A percentile compares a stretch with the other conserved stretches of the same genome.
These are phyloP conservation scores for Aegilops bicornis DNA, from an alignment of 176 grass and related monocot species.

Conservation along the genomic window DNA sequence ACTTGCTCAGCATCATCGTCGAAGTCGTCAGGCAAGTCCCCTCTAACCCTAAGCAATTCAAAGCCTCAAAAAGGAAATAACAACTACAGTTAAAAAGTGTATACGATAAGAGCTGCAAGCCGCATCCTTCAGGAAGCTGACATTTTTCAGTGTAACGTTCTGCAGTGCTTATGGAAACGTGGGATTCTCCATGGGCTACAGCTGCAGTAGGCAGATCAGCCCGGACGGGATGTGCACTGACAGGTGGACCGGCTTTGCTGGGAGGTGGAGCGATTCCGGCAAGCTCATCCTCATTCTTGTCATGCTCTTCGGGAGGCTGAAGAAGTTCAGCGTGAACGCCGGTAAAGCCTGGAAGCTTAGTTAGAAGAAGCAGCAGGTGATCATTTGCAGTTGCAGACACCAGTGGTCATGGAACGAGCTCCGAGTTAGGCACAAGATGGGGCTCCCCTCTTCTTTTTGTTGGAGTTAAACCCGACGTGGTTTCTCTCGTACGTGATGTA, in stretches of 20 bases:
- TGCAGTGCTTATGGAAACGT: constrained; percentile 78
- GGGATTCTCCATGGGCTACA: constrained; percentile 62
- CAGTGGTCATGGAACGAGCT: too few relatives aligned
- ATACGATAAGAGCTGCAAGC: not conserved
- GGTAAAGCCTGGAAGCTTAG: constrained; percentile 65
- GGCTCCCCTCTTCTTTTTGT: too few relatives aligned
- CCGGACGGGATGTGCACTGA: constrained; percentile 33
- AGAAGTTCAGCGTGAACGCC: constrained; percentile 55
- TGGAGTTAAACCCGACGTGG: too few relatives aligned
- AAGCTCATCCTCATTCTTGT: constrained; percentile 59
- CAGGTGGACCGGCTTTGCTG: constrained; percentile 43
- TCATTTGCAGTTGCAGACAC: too few relatives aligned
- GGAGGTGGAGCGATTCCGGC: constrained; percentile 54
- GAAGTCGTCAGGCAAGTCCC: constrained; percentile 58
- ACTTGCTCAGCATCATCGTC: constrained; percentile 49
- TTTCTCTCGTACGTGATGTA: too few relatives aligned
- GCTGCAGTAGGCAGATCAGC: constrained; percentile 44
- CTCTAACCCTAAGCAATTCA: not conserved
- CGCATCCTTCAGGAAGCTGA: not conserved
- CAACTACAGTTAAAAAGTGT: too few relatives aligned
- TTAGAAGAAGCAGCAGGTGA: not conserved
- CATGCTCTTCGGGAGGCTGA: constrained; percentile 55
- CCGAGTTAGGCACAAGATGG: too few relatives aligned
- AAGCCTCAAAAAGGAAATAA: not conserved
- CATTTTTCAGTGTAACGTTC: not conserved